Percentiles rank a stretch among this genome's conserved stretches.
Conservation (phyloP, 2,329 filamentous ascomycete species). For the Elsinoe batatas region DNA sequence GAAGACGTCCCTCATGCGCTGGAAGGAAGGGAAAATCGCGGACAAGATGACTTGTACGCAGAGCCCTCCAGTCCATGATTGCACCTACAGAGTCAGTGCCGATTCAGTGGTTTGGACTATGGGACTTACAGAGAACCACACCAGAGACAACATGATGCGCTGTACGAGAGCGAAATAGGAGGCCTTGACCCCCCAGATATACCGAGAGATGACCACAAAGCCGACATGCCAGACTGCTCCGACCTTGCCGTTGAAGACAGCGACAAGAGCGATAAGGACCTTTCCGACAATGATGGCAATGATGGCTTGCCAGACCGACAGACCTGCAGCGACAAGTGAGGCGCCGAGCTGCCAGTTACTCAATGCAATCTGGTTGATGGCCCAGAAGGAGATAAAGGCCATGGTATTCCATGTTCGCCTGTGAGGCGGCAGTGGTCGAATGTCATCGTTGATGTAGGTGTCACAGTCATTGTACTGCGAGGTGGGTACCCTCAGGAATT, state of each 20-base stretch:
- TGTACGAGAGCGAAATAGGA: conserved; percentile 46
- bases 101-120: conserved; percentile 13
- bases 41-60: conserved; percentile 42
- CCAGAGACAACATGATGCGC: conserved; percentile 43
- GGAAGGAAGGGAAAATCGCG: conserved; percentile 50
- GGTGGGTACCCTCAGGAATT: conserved; percentile 20
- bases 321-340: conserved; percentile 30
- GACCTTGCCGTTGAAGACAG: conserved; percentile 49
- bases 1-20: conserved; percentile 43
- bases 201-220: conserved; percentile 46
- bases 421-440: conserved; percentile 31
- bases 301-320: conserved; percentile 35
- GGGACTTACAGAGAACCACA: conserved; percentile 34
- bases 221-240: conserved; percentile 43
- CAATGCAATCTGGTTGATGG: conserved; percentile 30
- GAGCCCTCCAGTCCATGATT: conserved; percentile 53
- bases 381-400: conserved; percentile 33
- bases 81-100: conserved; percentile 44
- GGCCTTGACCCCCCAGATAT: conserved; percentile 48
- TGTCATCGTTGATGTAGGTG: conserved; percentile 33
- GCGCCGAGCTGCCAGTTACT: conserved; percentile 30
- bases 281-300: conserved; percentile 34
- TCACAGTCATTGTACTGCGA: conserved; percentile 22
- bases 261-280: conserved; percentile 45
- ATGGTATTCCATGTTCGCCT: conserved; percentile 30